These are phyloP conservation scores for Corchorus capsularis DNA, from an alignment of 345 rosid species.

Conservation along the genomic window DNA sequence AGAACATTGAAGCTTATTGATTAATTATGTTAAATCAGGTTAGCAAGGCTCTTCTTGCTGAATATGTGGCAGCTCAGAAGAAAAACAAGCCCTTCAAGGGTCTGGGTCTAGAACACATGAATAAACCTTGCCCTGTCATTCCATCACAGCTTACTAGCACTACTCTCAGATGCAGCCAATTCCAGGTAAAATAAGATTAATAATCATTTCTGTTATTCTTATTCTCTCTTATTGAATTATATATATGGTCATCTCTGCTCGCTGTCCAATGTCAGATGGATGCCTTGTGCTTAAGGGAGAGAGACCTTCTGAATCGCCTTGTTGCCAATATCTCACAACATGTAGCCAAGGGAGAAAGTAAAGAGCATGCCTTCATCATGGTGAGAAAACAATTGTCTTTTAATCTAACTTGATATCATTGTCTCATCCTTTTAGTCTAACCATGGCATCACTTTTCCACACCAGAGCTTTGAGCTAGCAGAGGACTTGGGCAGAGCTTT, in stretches of 20 bases:
- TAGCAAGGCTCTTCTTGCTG: constrained; percentile 90
- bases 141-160: constrained; percentile 71
- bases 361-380: constrained; percentile 58
- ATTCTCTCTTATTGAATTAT: not conserved
- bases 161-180: constrained; percentile 64
- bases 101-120: constrained; percentile 89
- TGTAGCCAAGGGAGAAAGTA: constrained; percentile 68
- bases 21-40: constrained; percentile 47
- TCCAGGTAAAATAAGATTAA: constrained; percentile 54
- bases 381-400: constrained; percentile 40
- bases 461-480: constrained; percentile 78
- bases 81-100: constrained; percentile 65
- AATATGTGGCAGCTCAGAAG: constrained; percentile 63
- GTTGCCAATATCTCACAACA: constrained; percentile 56
- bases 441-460: not conserved
- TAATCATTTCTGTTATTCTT: not conserved
- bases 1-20: constrained; percentile 10
- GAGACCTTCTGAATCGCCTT: constrained; percentile 75
- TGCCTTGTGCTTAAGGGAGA: constrained; percentile 73
- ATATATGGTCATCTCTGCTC: not conserved
- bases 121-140: constrained; percentile 58
- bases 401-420: not conserved
- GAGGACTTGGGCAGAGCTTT: constrained; percentile 92
- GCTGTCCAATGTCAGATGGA: constrained; percentile 46
- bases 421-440: constrained; percentile 13